A percentile compares a stretch with the other conserved stretches of the same genome.
phyloP scores from a whole-genome alignment of 441 rosid species.

The Adansonia madagascariensis region DNA sequence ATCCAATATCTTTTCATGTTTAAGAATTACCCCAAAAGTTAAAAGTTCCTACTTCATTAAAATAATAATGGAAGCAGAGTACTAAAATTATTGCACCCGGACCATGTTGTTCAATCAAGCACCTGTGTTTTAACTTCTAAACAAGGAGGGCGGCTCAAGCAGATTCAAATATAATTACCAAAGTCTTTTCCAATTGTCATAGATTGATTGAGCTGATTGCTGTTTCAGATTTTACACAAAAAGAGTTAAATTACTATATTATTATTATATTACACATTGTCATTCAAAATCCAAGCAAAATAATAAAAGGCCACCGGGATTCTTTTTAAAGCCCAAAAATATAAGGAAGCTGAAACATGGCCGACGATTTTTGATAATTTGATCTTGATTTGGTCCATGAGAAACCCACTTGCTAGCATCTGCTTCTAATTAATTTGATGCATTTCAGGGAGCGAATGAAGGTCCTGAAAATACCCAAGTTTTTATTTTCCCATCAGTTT shows the following conservation, averaged over 20 bases:
- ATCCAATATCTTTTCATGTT: no score
- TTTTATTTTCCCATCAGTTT: background rate
- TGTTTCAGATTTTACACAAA: no score
- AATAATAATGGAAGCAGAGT: no score
- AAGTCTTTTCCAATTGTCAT: no score
- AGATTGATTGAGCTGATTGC: no score
- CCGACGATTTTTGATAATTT: background rate
- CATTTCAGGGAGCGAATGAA: conserved; percentile 20
- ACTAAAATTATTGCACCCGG: no score
- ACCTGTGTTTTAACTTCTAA: no score
- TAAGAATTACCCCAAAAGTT: no score
- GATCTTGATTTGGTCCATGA: background rate
- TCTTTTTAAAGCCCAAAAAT: background rate
- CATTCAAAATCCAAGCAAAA: background rate
- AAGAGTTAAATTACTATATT: background rate
- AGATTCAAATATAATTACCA: no score
- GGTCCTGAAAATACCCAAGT: conserved; percentile 6
- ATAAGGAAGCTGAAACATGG: background rate
- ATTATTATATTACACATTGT: background rate
- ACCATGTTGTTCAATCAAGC: no score
- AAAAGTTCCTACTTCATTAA: no score
- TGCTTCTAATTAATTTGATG: conserved; percentile 14
- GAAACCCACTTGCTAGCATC: background rate
- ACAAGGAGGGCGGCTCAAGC: no score
- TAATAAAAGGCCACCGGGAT: background rate